A percentile compares a stretch with the other conserved stretches of the same genome.
These are phyloP conservation scores for Mortierella alpina DNA, from an alignment of 192 early-diverging fungal genomes.

Conservation along the genomic window DNA sequence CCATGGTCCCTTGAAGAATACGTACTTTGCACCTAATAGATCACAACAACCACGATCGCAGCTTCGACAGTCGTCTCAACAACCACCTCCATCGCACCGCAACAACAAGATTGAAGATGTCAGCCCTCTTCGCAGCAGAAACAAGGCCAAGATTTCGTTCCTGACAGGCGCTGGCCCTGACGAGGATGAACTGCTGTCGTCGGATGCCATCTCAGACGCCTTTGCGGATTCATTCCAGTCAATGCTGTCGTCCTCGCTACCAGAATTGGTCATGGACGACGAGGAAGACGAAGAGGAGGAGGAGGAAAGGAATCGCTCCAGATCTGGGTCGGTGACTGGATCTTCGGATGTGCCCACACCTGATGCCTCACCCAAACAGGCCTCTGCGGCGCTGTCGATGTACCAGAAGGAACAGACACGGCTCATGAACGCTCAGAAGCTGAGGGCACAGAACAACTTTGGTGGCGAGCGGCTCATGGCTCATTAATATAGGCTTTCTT, in stretches of 20 bases:
- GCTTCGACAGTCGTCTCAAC: not conserved
- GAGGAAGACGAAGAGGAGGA: not conserved
- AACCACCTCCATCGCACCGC: not conserved
- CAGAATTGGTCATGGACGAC: conserved; percentile 8
- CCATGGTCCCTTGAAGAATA: not conserved
- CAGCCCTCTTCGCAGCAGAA: not conserved
- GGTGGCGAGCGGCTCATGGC: not conserved
- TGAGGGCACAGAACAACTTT: conserved; percentile 7
- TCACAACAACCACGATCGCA: not conserved
- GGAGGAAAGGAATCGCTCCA: too few relatives aligned
- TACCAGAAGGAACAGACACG: conserved; percentile 10
- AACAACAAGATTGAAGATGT: not conserved
- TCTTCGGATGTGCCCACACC: not conserved
- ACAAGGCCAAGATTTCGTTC: conserved; percentile 22
- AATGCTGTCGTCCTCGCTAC: conserved; percentile 3
- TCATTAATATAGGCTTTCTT: not conserved
- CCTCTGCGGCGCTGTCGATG: not conserved
- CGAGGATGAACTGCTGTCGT: conserved; percentile 4
- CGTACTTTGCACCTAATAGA: not conserved
- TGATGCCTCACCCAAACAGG: not conserved
- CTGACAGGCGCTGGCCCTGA: conserved; percentile 17
- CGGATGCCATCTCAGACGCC: not conserved
- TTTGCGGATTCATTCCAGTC: conserved; percentile 7
- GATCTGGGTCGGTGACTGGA: too few relatives aligned
- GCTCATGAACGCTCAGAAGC: conserved; percentile 11